Conservation (phyloP, 495 filamentous ascomycete genomes). For the Cetradonia linearis region DNA sequence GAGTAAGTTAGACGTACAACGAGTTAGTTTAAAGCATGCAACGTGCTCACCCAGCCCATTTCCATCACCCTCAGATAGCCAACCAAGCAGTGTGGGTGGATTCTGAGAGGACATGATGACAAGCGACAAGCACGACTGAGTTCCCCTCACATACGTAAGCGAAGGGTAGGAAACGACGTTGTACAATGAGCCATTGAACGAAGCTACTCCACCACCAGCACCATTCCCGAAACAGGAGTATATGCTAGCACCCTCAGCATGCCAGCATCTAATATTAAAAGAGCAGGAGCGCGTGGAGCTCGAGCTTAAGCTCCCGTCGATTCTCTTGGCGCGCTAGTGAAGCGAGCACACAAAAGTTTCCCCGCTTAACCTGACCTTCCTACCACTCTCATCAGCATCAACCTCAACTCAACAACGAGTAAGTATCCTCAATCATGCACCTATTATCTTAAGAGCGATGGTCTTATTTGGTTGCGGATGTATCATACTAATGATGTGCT, state of each 20-base stretch:
- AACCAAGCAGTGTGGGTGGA: neutral
- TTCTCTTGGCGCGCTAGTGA: slow-evolving; percentile 9
- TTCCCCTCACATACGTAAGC: neutral
- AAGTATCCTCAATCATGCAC: neutral
- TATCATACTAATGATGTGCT: neutral
- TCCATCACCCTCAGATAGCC: neutral
- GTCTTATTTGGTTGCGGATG: neutral
- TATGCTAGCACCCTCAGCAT: neutral
- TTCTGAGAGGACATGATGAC: neutral
- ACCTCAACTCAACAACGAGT: slow-evolving; percentile 44
- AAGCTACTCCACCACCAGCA: neutral
- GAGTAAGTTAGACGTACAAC: neutral
- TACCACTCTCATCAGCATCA: slow-evolving; percentile 40
- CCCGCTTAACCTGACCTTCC: slow-evolving; percentile 24
- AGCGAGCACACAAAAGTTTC: slow-evolving; percentile 34
- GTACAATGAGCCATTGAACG: neutral
- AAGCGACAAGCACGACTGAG: neutral
- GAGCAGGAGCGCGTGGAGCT: neutral
- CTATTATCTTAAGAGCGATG: neutral
- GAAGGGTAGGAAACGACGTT: neutral
- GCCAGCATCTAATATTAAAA: neutral
- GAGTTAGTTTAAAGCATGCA: neutral
- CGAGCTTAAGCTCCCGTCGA: slow-evolving; percentile 1
- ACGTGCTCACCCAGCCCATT: neutral
- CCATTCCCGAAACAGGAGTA: too few relatives aligned